Conservation (phyloP, 768 basidiomycete genomes). For the Boletales sp. region DNA sequence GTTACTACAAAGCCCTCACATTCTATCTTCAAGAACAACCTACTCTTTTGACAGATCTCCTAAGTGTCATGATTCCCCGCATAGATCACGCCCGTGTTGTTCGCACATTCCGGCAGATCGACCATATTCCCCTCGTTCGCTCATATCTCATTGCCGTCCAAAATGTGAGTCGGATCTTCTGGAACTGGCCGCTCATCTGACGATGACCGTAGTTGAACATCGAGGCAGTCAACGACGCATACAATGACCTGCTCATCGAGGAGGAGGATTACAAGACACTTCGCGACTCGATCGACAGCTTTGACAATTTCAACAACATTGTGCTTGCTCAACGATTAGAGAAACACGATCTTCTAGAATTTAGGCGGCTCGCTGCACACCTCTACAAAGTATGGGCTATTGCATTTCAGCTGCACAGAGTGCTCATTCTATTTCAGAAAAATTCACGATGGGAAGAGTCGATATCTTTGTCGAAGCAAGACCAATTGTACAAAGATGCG, state of each 20-base stretch:
- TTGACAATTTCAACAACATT: constrained; percentile 96
- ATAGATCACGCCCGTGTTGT: constrained; percentile 96
- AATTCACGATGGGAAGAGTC: constrained; percentile 96
- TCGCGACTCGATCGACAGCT: constrained; percentile 96
- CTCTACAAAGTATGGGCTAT: constrained; percentile 74
- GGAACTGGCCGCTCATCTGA: not conserved
- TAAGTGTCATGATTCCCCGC: constrained; percentile 88
- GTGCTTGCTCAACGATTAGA: constrained; percentile 82
- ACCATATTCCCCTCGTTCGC: constrained; percentile 93
- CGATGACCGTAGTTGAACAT: constrained; percentile 76
- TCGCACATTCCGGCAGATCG: constrained; percentile 90
- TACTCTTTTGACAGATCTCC: constrained; percentile 85
- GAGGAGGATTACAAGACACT: constrained; percentile 99
- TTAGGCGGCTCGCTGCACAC: constrained; percentile 91
- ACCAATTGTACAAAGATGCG: constrained; percentile 96
- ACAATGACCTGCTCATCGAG: constrained; percentile 97
- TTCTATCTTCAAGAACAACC: constrained; percentile 97
- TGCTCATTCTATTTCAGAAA: constrained; percentile 53
- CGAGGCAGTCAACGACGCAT: constrained; percentile 96
- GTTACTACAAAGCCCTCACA: constrained; percentile 92
- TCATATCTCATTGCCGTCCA: constrained; percentile 97
- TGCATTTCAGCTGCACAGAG: not conserved
- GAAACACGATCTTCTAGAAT: constrained; percentile 89
- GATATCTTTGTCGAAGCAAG: constrained; percentile 90
- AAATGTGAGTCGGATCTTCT: constrained; percentile 50